Conservation (phyloP, 2,329 filamentous ascomycete genomes). For the Epichloe uncinata region DNA sequence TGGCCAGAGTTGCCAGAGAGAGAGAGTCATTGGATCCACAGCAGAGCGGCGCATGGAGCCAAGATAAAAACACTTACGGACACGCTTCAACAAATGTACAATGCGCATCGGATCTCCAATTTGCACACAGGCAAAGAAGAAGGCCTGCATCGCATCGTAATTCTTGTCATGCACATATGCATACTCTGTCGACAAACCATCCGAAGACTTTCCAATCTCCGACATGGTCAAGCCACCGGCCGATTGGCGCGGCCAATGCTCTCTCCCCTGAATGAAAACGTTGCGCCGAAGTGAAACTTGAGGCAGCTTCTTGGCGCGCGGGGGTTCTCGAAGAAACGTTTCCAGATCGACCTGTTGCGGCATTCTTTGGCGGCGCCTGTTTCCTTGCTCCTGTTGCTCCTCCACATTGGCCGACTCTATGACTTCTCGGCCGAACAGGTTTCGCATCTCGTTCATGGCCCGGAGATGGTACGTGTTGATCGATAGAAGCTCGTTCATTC, state of each 20-base stretch:
- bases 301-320: conserved; percentile 47
- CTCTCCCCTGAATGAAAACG: conserved; percentile 73
- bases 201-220: conserved; percentile 25
- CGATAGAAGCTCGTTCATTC: conserved; percentile 29
- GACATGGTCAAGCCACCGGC: conserved; percentile 79
- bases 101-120: conserved; percentile 73
- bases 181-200: conserved; percentile 54
- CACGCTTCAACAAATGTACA: conserved; percentile 50
- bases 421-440: conserved; percentile 41
- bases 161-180: conserved; percentile 58
- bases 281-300: conserved; percentile 65
- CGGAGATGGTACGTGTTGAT: conserved; percentile 61
- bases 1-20: neutral
- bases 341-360: conserved; percentile 43
- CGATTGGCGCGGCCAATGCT: conserved; percentile 70
- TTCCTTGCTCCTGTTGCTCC: conserved; percentile 30
- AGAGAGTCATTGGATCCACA: too few relatives aligned
- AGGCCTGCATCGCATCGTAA: conserved; percentile 62
- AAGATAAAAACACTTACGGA: conserved; percentile 19
- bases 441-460: conserved; percentile 79
- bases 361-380: conserved; percentile 19
- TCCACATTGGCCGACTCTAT: conserved; percentile 41
- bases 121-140: conserved; percentile 71
- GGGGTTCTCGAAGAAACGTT: conserved; percentile 39
- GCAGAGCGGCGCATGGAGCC: neutral